Percentiles rank a stretch among this genome's conserved stretches.
Evolutionary conservation across 371 early-diverging fungal genomes (phyloP).

Genomic region (Lichtheimia ornata): DNA sequence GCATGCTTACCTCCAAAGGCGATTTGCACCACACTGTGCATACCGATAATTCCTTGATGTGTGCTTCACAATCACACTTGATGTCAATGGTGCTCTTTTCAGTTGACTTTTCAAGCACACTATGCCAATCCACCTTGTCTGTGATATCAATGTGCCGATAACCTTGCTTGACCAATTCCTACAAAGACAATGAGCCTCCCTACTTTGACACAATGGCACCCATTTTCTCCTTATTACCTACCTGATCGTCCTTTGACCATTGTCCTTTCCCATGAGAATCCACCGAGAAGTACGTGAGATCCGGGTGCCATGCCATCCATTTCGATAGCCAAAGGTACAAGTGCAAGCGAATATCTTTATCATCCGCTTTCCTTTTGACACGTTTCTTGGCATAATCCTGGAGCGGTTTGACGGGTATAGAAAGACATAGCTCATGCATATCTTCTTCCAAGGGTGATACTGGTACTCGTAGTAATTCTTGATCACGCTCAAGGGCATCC

Average conservation of each 20-base stretch:
- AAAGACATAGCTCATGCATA: neutral
- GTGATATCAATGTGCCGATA: constrained; percentile 42
- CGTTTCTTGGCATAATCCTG: constrained; percentile 14
- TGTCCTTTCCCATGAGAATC: constrained; percentile 11
- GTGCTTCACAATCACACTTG: constrained; percentile 3
- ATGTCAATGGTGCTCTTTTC: constrained; percentile 11
- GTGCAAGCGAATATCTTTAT: constrained; percentile 30
- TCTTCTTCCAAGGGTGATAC: constrained; percentile 12
- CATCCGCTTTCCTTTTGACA: constrained; percentile 17
- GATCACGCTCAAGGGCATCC: constrained; percentile 34
- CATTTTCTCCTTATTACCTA: constrained; percentile 17
- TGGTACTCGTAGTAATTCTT: constrained; percentile 26
- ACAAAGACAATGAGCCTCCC: neutral
- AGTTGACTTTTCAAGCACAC: constrained; percentile 7
- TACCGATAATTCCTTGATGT: constrained; percentile 26
- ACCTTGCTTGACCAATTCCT: constrained; percentile 19
- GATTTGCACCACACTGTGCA: constrained; percentile 36
- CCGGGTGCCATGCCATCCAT: constrained; percentile 24
- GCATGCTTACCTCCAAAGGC: constrained; percentile 21
- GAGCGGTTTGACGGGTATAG: constrained; percentile 9
- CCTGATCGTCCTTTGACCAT: constrained; percentile 22
- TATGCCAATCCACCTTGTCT: constrained; percentile 25
- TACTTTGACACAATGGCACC: neutral
- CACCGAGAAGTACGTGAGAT: constrained; percentile 7
- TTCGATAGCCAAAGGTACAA: constrained; percentile 38